These are phyloP conservation scores for Lachancea meyersii DNA, from an alignment of 805 yeast species.

Conservation along the genomic window DNA sequence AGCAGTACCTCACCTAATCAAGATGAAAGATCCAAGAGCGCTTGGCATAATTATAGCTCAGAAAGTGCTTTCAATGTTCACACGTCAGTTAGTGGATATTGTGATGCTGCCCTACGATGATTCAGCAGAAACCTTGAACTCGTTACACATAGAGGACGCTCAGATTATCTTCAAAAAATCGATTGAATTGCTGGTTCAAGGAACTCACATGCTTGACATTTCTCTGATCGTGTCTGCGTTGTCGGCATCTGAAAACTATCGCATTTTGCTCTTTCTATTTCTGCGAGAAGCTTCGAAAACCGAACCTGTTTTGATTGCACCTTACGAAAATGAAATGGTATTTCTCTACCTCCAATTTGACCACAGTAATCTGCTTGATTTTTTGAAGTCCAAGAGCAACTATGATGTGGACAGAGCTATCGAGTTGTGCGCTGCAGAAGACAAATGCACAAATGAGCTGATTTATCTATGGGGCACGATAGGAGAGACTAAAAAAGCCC, in stretches of 20 bases:
- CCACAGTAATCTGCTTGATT: constrained; percentile 48
- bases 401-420: constrained; percentile 69
- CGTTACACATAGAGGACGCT: constrained; percentile 39
- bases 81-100: constrained; percentile 46
- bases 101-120: constrained; percentile 38
- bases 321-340: constrained; percentile 64
- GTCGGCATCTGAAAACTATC: constrained; percentile 34
- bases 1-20: constrained; percentile 61
- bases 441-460: constrained; percentile 52
- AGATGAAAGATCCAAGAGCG: constrained; percentile 46
- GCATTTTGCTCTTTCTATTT: constrained; percentile 56
- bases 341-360: constrained; percentile 58
- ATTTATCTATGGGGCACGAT: constrained; percentile 76
- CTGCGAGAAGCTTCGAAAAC: constrained; percentile 49
- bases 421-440: constrained; percentile 46
- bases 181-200: constrained; percentile 51
- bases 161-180: constrained; percentile 38
- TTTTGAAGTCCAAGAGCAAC: constrained; percentile 51
- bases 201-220: constrained; percentile 61
- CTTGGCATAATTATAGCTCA: constrained; percentile 53
- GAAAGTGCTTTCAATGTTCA: constrained; percentile 52
- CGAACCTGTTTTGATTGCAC: constrained; percentile 50
- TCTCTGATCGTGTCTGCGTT: constrained; percentile 44
- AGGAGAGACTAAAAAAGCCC: constrained; percentile 73
- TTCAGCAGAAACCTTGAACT: constrained; percentile 32